Evolutionary conservation across 306 rosid genomes (phyloP).

Genomic region (Prunus mume): DNA sequence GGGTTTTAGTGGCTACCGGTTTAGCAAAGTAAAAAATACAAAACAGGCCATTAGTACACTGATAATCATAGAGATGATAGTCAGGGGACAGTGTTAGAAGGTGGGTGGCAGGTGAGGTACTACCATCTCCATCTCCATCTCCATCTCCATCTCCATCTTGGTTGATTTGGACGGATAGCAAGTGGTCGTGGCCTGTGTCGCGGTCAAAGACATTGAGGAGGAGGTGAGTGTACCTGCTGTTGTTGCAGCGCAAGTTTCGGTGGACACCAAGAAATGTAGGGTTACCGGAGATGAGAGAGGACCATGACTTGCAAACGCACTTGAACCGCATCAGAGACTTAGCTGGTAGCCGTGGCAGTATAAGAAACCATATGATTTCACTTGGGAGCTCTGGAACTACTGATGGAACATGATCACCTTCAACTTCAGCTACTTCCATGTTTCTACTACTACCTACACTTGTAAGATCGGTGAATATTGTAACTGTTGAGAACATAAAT

Average conservation of each 20-base stretch:
- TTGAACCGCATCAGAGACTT: slow-evolving; percentile 4
- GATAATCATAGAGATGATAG: not conserved
- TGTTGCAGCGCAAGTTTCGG: not conserved
- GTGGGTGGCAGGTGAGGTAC: not conserved
- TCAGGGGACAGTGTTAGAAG: not conserved
- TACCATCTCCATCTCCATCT: not conserved
- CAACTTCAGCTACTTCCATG: not conserved
- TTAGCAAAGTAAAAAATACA: not conserved
- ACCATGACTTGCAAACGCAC: slow-evolving; percentile 3
- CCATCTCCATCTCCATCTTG: not conserved
- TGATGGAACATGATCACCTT: not conserved
- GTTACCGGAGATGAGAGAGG: not conserved
- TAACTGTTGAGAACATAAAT: too few relatives aligned
- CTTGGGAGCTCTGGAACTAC: not conserved
- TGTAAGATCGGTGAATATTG: too few relatives aligned
- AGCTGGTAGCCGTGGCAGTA: slow-evolving; percentile 7
- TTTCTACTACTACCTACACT: too few relatives aligned
- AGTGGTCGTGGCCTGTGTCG: not conserved
- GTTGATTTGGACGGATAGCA: not conserved
- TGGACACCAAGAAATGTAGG: not conserved
- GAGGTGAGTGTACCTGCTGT: not conserved
- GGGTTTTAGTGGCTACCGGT: too few relatives aligned
- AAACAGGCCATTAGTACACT: not conserved
- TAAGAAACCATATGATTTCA: not conserved
- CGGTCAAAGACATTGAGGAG: not conserved